Evolutionary conservation across 2,329 filamentous ascomycete species (phyloP), one percentile per base, ranked within the genome.

Genomic region (Pseudophaeomoniella oleicola): DNA sequence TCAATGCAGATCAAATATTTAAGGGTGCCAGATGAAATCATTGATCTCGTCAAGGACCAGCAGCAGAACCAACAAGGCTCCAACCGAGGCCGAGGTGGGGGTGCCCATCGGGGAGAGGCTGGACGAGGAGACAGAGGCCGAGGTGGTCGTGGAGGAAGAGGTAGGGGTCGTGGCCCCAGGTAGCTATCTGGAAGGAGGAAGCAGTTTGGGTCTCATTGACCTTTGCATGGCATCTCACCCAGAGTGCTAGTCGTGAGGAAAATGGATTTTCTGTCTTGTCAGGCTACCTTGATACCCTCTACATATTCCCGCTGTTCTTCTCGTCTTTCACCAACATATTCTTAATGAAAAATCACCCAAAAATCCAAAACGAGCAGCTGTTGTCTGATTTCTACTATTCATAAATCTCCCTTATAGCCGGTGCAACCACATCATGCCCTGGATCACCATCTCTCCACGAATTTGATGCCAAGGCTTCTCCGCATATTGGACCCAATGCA

Each of bases 21-120:
- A 19, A 78, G 88, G 50, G 84, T 98, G 3, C 86, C 88, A 36
- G 88, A 98, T 62, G 88, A 96, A 59, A 92, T 98, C 43, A 83
- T 98, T 61, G 88, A 96, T 45, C 62, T 85, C 29, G 87, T 90
- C 16, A 93, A 86, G 67, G 88, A 96, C 48, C 82, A 90, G 54
- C 88, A 96, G 59, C 80, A 83, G 53, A 71, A 71, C 44, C 77
- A 84, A 50, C 64, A 69, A n/a, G 46, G 57, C 34, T 52, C 55
- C 31, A 54, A 55, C 42, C 59, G 62, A 13, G 56, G 54, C 33
- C 58, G 61, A 35, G 59, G 62, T 31, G 56, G 57, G 27, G 45
- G 47, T 29, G 48, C 44, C 32, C 49, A 53, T 30, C 50, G 59
- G 37, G 49, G 55, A 38, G 47, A 55, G 49, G 46, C 52, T 33